Conservation (phyloP, 805 yeast species). For the Yarrowia alimentaria region DNA sequence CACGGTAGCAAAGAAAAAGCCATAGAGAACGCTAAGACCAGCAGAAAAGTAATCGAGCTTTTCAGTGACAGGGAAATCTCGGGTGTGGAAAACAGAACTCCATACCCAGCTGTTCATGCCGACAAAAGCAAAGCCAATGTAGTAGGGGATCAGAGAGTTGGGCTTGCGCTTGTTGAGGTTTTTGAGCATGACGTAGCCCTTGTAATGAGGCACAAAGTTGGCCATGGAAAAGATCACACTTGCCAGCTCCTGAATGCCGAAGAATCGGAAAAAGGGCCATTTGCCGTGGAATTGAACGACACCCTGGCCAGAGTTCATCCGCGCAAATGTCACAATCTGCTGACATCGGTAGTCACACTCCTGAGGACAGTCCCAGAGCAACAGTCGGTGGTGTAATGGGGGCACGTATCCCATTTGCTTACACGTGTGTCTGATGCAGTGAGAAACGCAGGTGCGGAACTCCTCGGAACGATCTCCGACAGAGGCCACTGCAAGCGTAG, state of each 20-base stretch:
- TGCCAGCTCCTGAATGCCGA: conserved; percentile 83
- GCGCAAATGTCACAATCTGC: conserved; percentile 59
- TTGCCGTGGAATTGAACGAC: conserved; percentile 91
- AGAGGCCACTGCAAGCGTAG: conserved; percentile 41
- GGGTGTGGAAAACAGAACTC: conserved; percentile 81
- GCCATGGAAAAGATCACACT: conserved; percentile 75
- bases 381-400: conserved; percentile 46
- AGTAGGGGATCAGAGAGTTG: conserved; percentile 38
- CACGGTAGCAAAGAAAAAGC: conserved; percentile 65
- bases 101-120: conserved; percentile 87
- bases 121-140: conserved; percentile 53
- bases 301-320: conserved; percentile 50
- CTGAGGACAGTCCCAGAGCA: conserved; percentile 72
- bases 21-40: conserved; percentile 78
- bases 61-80: conserved; percentile 80
- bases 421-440: conserved; percentile 43
- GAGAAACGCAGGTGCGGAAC: conserved; percentile 47
- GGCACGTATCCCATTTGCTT: conserved; percentile 35
- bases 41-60: conserved; percentile 90
- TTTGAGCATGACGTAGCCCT: conserved; percentile 44
- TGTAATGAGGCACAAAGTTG: conserved; percentile 63
- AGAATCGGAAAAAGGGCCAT: conserved; percentile 84
- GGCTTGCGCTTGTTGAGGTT: conserved; percentile 27
- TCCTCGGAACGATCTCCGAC: conserved; percentile 53
- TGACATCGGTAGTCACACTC: conserved; percentile 96